Conservation (phyloP, 75 land plant genomes). For the Selaginella tamariscina region DNA sequence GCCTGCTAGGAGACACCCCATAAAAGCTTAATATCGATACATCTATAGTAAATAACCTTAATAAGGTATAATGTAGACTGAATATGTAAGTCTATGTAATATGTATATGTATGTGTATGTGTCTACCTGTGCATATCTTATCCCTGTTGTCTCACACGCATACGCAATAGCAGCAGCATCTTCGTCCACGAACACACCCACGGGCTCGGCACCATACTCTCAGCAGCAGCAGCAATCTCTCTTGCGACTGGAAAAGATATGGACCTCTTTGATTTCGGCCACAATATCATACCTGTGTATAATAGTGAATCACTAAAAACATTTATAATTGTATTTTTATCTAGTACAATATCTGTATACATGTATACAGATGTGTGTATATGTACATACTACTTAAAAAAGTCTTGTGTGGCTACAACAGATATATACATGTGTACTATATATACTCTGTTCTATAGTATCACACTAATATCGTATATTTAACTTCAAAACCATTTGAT, state of each 20-base stretch:
- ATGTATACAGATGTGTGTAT: too few species aligned
- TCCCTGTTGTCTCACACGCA: constrained; percentile 32
- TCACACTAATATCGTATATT: too few species aligned
- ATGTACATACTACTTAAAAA: too few species aligned
- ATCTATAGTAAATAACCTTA: neutral
- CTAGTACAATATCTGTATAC: too few species aligned
- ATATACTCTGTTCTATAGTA: too few species aligned
- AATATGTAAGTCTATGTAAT: neutral
- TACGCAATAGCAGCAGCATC: constrained; percentile 50
- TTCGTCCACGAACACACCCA: constrained; percentile 98
- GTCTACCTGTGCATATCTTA: constrained; percentile 60
- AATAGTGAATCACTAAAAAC: too few species aligned
- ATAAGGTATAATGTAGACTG: too few species aligned
- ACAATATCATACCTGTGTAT: constrained; percentile 90
- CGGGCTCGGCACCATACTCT: constrained; percentile 70
- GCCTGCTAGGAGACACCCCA: neutral
- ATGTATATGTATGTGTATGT: neutral
- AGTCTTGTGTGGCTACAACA: too few species aligned
- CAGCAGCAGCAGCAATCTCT: constrained; percentile 75
- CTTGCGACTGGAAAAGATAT: constrained; percentile 50
- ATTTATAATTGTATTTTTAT: too few species aligned
- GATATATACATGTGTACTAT: too few species aligned
- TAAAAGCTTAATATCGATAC: neutral
- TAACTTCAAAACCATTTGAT: too few species aligned
- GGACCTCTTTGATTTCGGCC: constrained; percentile 91